Evolutionary conservation across 768 basidiomycete genomes (phyloP), one percentile per base, ranked within the genome.

Genomic region (Tephrocybe rancida): DNA sequence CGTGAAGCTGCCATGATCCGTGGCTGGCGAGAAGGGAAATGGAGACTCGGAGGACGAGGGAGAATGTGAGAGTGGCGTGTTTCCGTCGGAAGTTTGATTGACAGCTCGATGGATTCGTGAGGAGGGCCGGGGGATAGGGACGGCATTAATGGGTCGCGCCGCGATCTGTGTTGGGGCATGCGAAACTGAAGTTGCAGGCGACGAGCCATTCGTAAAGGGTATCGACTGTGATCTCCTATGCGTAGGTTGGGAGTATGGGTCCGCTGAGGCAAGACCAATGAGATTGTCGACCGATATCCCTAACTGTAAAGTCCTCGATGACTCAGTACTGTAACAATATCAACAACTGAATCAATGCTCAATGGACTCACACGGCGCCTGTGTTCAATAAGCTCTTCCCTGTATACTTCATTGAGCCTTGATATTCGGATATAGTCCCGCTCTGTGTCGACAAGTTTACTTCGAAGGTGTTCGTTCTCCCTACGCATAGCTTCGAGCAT

Each of bases 361-460:
- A 16, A 37, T 37, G 35, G 8, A 80, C 92, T 70, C 70, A 91
- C 90, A 68, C 89, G 75, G 59, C 84, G 74, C 54, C 92, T 71
- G 63, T 89, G 84, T 39, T 90, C 86, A 50, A 94, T 85, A 55
- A 94, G 70, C 68, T 94, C 92, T 69, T 92, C 91, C 26, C 90
- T 77, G 64, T 93, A 94, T 4, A 91, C 80, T 61, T 93, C 91
- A 58, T 92, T 93, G 64, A 91, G 69, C 58, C 90, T 71, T 45
- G 84, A 76, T 44, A 92, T 79, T 27, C 87, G 82, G 55, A 90
- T 80, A 63, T 86, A 92, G 59, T 90, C 88, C 56, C 87, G 70
- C 70, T 94, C 92, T 5, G 86, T 88, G 44, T 87, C 87, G 9
- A 84, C 84, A 48, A 94, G 67, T 50, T 84, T 74, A 49, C 68